Conservation (phyloP, 1,139 yeast species). For the Nakaseomyces sp. region DNA sequence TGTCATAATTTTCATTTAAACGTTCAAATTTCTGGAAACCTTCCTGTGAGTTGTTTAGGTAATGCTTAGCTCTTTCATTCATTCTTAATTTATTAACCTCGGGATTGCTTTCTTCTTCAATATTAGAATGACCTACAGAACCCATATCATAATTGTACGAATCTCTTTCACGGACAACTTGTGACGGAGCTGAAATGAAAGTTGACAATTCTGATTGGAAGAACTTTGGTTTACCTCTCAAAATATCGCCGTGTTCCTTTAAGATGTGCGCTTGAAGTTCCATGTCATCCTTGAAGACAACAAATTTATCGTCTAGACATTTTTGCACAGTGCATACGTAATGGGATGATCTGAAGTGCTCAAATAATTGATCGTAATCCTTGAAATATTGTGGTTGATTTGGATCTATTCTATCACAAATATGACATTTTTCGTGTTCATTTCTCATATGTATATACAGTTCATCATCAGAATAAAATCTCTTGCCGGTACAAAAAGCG, state of each 20-base stretch:
- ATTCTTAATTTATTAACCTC: constrained; percentile 55
- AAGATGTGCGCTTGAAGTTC: constrained; percentile 86
- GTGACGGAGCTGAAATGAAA: constrained; percentile 33
- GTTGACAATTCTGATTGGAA: constrained; percentile 68
- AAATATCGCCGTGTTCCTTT: constrained; percentile 62
- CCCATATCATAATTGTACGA: constrained; percentile 10
- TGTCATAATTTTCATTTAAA: constrained; percentile 42
- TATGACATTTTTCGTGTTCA: constrained; percentile 78
- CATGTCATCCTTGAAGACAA: constrained; percentile 79
- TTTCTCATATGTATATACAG: constrained; percentile 74
- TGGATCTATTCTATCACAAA: constrained; percentile 69
- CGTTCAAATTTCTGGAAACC: constrained; percentile 43
- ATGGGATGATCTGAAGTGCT: constrained; percentile 68
- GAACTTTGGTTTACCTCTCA: constrained; percentile 39
- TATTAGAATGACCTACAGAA: constrained; percentile 4
- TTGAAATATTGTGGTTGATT: constrained; percentile 67
- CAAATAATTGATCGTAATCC: constrained; percentile 63
- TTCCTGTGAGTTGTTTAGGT: constrained; percentile 46
- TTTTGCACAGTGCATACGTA: constrained; percentile 68
- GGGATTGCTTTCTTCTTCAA: constrained; percentile 17
- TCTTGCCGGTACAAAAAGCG: constrained; percentile 60
- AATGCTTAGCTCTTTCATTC: constrained; percentile 80
- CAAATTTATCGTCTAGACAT: constrained; percentile 86
- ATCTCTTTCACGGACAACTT: constrained; percentile 21
- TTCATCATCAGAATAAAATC: constrained; percentile 89